Base-by-base conservation (phyloP, 352 stramenopile species). In the Phytophthora fragariae region DNA sequence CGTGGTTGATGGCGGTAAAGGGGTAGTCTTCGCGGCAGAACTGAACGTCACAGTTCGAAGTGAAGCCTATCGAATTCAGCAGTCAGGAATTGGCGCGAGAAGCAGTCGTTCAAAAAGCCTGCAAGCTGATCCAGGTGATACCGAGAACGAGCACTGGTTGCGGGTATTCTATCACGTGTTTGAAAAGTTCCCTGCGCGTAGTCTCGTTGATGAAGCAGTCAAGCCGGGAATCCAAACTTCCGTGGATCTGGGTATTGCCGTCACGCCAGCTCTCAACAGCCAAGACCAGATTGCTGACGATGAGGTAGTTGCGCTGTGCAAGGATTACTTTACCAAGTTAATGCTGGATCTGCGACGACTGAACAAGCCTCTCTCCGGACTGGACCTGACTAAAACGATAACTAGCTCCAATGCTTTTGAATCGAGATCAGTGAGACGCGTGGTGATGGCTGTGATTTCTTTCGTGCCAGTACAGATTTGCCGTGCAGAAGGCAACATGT, bases 391-490 rank as follows among this genome's bases (percentile, higher is more conserved):
- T 0, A 49, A 21, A 17, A 49, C 14, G 41, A 49, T 49, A 49
- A 49, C 41, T 8, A 49, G 41, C 41, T 8, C 41, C 2, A 14
- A 8, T 19, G 14, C 17, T 5, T 49, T 49, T 5, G 12, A 19
- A 49, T 19, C 5, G 14, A 49, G 41, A 19, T 19, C 41, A 14
- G 17, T 49, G 41, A 49, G 41, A 49, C 41, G 41, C 41, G 15
- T 49, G 0, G 12, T 49, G 41, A 54, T 29, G 47, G 19, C 47
- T 12, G 53, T 92, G 7, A 39, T 91, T 3, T 89, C 83, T 1
- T 90, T 93, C 61, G 80, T 92, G 6, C 86, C 86, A 2, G 63
- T 93, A 2, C 86, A 92, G 46, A 92, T 95, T 14, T 93, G 88
- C 33, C 82, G 88, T 8, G 86, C 88, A 2, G 68, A 92, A 53